A percentile compares a stretch with the other conserved stretches of the same genome.
These are phyloP conservation scores for Beta corolliflora DNA, from an alignment of 179 eudicot genomes.

Conservation along the genomic window DNA sequence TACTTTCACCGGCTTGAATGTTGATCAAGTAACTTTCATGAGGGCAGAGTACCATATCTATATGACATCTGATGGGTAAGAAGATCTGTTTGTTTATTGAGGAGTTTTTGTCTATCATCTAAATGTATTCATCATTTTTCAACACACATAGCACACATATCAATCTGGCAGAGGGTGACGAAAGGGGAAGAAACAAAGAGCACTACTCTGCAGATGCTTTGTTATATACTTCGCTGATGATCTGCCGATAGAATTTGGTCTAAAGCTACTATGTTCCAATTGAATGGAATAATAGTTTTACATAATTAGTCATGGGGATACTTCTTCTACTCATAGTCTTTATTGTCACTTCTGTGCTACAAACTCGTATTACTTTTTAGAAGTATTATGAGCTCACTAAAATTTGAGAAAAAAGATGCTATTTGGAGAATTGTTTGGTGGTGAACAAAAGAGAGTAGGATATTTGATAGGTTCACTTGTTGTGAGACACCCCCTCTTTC, in stretches of 20 bases:
- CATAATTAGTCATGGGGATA: too few relatives aligned
- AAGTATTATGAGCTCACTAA: too few relatives aligned
- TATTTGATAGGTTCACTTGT: too few relatives aligned
- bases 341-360: not conserved
- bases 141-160: not conserved
- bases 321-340: not conserved
- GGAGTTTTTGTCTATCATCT: not conserved
- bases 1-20: conserved; percentile 57
- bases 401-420: not conserved
- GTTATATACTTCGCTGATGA: not conserved
- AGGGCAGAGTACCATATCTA: conserved; percentile 53
- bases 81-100: not conserved
- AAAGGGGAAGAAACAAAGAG: not conserved
- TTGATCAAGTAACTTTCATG: conserved; percentile 53
- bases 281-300: not conserved
- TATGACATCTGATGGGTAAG: conserved; percentile 64
- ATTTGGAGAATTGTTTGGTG: too few relatives aligned
- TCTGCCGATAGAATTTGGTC: not conserved
- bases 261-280: not conserved
- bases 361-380: not conserved
- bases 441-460: too few relatives aligned
- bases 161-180: not conserved
- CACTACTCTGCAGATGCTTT: not conserved
- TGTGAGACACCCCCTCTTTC: too few relatives aligned
- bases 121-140: not conserved